Evolutionary conservation across 148 eudicot genomes (phyloP), one percentile per base, ranked within the genome.

Genomic region (Rhododendron henanense): DNA sequence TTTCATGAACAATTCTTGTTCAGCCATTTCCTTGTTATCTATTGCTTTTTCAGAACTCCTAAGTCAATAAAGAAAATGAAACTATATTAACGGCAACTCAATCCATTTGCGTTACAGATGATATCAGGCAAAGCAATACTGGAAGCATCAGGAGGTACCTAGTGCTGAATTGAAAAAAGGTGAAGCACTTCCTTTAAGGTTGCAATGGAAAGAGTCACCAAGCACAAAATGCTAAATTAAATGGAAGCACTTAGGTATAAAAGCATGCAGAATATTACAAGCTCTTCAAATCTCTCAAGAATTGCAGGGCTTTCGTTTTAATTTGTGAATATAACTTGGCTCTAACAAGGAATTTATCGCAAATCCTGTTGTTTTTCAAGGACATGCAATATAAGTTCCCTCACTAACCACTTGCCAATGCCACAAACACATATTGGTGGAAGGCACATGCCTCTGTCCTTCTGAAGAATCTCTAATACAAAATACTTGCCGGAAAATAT

Each of bases 1-100:
- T 90, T 97, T 95, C 95, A 95, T 85, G 78, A 96, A 87, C 80
- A 87, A 61, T 77, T 96, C 98, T 82, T 89, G 96, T 85, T 95
- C 99, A 47, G 90, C 91, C 39, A 81, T 87, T 90, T 94, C 99
- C 91, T 95, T 93, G 87, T 87, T 82, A 87, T 93, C 97, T 85
- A 87, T 87, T 51, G 91, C 85, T 89, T 91, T 95, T 87, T 89
- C 98, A 14, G 95, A 93, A 87, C 87, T 87, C 94, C 99, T 97
- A 59, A 81, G 31, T 39, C 53, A 11, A 44, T 35, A 33, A 69
- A 74, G 51, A 37, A 53, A 75, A 23, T 55, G 16, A 75, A 53
- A 77, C n/a, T 53, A 55, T 16, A 37, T 77, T 77, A 61, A 16
- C 44, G 28, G 59, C 10, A 41, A 28, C 31, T 33, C 45, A 84